Conservation (phyloP, 2,329 filamentous ascomycete species). For the Talaromyces albobiverticillius region DNA sequence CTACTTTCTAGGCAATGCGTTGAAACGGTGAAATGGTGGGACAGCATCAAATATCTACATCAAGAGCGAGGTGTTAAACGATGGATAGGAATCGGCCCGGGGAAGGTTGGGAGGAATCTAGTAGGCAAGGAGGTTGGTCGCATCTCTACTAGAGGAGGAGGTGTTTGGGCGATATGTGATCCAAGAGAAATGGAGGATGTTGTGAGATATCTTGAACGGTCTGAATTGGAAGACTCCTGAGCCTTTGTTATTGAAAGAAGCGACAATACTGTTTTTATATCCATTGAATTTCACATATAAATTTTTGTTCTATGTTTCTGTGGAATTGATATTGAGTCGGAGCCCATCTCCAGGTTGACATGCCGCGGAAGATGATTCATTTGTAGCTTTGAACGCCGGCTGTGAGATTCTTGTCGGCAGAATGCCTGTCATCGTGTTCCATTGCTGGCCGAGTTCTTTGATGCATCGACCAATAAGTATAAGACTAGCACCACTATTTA, state of each 20-base stretch:
- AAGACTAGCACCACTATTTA: not conserved
- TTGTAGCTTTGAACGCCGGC: not conserved
- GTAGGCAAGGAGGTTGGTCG: slow-evolving; percentile 92
- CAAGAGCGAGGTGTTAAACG: slow-evolving; percentile 75
- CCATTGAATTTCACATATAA: not conserved
- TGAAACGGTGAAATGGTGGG: slow-evolving; percentile 95
- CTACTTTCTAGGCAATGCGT: slow-evolving; percentile 76
- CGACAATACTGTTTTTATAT: not conserved
- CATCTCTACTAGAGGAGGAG: slow-evolving; percentile 78
- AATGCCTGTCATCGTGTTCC: not conserved
- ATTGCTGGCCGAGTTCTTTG: not conserved
- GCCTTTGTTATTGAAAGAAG: not conserved
- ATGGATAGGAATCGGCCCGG: slow-evolving; percentile 90
- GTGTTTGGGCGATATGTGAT: slow-evolving; percentile 87
- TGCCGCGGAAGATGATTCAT: not conserved
- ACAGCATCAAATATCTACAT: slow-evolving; percentile 85
- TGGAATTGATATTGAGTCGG: not conserved
- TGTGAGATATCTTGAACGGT: slow-evolving; percentile 63
- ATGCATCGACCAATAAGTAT: not conserved
- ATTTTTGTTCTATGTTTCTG: not conserved
- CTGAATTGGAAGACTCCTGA: slow-evolving; percentile 38
- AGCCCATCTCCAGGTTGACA: not conserved
- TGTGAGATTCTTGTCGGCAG: not conserved
- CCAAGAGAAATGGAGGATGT: slow-evolving; percentile 72
- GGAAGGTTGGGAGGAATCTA: slow-evolving; percentile 88